phyloP scores from a whole-genome alignment of 495 filamentous ascomycete species.

The Sphaerosporella brunnea region DNA sequence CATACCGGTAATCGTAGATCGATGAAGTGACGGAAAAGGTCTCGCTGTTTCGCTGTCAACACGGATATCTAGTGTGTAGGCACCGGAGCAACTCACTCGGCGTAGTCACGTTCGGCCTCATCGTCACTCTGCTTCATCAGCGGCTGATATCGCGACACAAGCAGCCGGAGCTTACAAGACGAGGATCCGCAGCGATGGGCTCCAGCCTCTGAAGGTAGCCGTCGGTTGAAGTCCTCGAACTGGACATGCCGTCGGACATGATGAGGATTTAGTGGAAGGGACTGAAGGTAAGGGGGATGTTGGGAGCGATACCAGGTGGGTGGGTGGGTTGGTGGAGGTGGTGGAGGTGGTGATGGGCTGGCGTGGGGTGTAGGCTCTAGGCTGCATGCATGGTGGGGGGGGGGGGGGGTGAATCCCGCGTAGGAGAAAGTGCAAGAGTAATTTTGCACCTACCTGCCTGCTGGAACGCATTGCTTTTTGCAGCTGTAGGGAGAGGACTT shows the following conservation, averaged over 20 bases:
- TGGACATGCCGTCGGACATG: background rate
- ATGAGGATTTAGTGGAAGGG: no score
- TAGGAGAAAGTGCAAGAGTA: no score
- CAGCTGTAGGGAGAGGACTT: no score
- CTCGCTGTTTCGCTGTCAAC: background rate
- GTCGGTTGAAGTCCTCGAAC: slow-evolving; percentile 1
- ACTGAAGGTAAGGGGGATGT: background rate
- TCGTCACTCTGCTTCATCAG: no score
- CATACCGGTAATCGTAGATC: slow-evolving; percentile 1
- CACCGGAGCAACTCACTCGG: no score
- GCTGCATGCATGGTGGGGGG: background rate
- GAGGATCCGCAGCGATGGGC: background rate
- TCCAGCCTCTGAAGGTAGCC: background rate
- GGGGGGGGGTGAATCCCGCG: no score
- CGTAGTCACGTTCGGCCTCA: no score
- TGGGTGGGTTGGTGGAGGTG: background rate
- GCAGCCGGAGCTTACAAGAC: background rate
- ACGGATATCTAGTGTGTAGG: no score
- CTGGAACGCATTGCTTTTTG: no score
- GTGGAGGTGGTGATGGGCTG: background rate
- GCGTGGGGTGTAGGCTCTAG: background rate
- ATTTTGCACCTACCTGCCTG: no score
- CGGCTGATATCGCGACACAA: no score
- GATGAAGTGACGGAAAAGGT: slow-evolving; percentile 3
- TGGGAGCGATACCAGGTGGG: background rate